A percentile compares a stretch with the other conserved stretches of the same genome.
Evolutionary conservation across 2,329 filamentous ascomycete species (phyloP).

Genomic region (Beauveria sp.): DNA sequence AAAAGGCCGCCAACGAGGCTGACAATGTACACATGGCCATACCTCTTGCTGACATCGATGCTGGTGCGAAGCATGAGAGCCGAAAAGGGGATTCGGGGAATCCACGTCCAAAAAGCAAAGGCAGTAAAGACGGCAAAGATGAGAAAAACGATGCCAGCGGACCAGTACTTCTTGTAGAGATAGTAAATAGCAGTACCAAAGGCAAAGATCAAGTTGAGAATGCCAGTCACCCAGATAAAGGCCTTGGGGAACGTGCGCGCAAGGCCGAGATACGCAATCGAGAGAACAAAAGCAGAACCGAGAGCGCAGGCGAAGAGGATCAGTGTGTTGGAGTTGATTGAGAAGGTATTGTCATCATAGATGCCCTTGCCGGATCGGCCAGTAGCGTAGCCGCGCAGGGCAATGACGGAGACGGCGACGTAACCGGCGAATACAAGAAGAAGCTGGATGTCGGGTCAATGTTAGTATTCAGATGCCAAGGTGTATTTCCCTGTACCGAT

Average conservation of each 20-base stretch:
- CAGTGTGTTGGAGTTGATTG: constrained; percentile 74
- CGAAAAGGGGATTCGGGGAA: constrained; percentile 81
- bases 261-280: constrained; percentile 67
- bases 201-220: constrained; percentile 77
- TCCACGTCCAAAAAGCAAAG: constrained; percentile 84
- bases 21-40: constrained; percentile 80
- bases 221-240: constrained; percentile 88
- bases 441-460: constrained; percentile 39
- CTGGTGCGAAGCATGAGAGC: constrained; percentile 81
- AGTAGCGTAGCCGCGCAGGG: constrained; percentile 65
- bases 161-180: constrained; percentile 67
- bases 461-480: neutral
- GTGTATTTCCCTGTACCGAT: neutral
- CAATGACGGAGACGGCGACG: constrained; percentile 65
- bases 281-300: constrained; percentile 64
- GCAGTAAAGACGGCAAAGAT: constrained; percentile 73
- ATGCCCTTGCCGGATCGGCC: constrained; percentile 63
- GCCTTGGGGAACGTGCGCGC: constrained; percentile 76
- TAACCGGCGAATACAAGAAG: constrained; percentile 66
- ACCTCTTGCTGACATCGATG: constrained; percentile 76
- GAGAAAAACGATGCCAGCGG: constrained; percentile 80
- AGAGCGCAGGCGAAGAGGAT: constrained; percentile 78
- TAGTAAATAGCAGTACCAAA: constrained; percentile 86
- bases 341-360: constrained; percentile 62
- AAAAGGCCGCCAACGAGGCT: constrained; percentile 75